These are phyloP conservation scores for Colletotrichum viniferum DNA, from an alignment of 2,329 filamentous ascomycete species.

Conservation along the genomic window DNA sequence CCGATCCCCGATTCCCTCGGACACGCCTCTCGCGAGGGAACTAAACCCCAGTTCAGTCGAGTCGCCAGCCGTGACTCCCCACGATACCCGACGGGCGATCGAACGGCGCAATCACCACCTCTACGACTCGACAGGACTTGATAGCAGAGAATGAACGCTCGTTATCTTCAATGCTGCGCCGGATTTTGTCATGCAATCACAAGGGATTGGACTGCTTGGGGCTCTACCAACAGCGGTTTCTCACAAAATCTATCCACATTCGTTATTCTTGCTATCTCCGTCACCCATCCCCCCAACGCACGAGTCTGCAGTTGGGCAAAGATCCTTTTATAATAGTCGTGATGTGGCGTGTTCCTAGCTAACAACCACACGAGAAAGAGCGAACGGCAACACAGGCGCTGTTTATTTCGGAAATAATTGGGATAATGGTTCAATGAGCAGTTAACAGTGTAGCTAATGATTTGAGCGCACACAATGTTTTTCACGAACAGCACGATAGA, in stretches of 20 bases:
- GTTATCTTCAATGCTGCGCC: conserved; percentile 1
- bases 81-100: background rate
- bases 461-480: background rate
- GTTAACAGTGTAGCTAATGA: background rate
- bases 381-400: background rate
- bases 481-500: background rate
- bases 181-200: background rate
- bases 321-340: conserved; percentile 10
- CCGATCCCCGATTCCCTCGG: background rate
- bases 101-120: background rate
- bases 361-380: background rate
- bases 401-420: background rate
- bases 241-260: conserved; percentile 17
- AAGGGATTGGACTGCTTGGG: background rate
- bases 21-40: background rate
- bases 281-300: background rate
- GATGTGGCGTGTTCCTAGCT: conserved; percentile 1
- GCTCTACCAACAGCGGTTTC: background rate
- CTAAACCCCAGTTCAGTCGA: background rate
- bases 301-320: background rate
- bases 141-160: conserved; percentile 10
- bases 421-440: background rate
- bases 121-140: background rate
- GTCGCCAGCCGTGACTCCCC: background rate
- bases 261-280: conserved; percentile 8